Base-by-base conservation (phyloP, 805 yeast genomes). In the Candida manassasensis region DNA sequence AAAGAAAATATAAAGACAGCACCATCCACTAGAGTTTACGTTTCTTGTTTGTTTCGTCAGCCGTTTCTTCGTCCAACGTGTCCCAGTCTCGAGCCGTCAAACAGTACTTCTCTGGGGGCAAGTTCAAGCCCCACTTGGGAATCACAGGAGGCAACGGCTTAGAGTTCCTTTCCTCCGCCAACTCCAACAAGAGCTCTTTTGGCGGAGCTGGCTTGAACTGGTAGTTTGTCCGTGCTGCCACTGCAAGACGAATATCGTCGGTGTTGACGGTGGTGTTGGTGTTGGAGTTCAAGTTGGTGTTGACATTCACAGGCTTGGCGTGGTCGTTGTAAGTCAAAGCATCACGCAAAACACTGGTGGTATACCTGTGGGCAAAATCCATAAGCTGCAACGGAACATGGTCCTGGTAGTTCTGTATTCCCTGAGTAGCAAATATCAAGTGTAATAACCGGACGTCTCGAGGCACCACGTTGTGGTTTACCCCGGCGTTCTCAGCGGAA, bases 21-120 rank as follows among this genome's bases (percentile, higher is more conserved):
- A 24, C 14, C 27, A 24, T n/a, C 27, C 7, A 14, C 12, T 24
- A 24, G 6, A 7, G 9, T 14, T 30, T 30, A 21, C 33, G 19
- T 18, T 30, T 30, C 15, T 19, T 21, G 6, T 18, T 8, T 21
- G 44, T 40, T 31, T 55, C 55, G 22, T 48, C 55, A 19, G 42
- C 44, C 18, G 44, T 46, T 36, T 55, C 58, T 16, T 53, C 53
- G 18, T 48, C 49, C 7, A 52, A 36, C 28, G 43, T 49, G 36
- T 76, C 81, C 81, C 89, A 84, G 43, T 84, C 88, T 43, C 72
- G 73, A 1, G 85, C 93, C 0, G 96, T 88, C 36, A 89, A 65
- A 62, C 97, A 89, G 63, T 87, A 89, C 74, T 89, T 93, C 65
- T 93, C 99, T 4, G 98, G 97, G 3, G 99, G 99, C 34, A 94